Evolutionary conservation across 2,329 filamentous ascomycete genomes (phyloP), one percentile per base, ranked within the genome.

Genomic region (Fusarium pseudograminearum): DNA sequence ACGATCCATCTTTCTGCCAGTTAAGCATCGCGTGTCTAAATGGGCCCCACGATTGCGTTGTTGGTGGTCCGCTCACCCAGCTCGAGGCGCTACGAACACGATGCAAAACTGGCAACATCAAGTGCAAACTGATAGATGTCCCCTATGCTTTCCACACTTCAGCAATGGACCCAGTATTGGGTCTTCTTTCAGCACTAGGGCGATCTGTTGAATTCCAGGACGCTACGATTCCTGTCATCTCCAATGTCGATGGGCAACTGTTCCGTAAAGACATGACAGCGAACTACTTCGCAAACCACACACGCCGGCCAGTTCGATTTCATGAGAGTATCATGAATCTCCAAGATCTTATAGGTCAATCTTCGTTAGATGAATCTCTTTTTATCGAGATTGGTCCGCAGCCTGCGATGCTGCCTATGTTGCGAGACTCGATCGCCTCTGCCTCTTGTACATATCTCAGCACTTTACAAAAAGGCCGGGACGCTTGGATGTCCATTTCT

Each of bases 111-210:
- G 16, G 5, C 1, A 57, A 28, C 28, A 51, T 57, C 22, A 28
- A 18, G 8, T 42, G 30, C 2, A 57, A 57, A 22, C 7, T 52
- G 4, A 31, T 52, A 10, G 22, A 57, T 16, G 55, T 52, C 0
- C 45, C 45, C 4, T 57, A 30, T 5, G 55, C 55, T 9, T 57
- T 57, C 20, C 55, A 57, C 10, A 52, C 55, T 3, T 44, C 55
- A 4, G 38, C 12, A 10, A 36, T 57, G 38, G 36, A 57, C 10
- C 46, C 55, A 11, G 30, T 57, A 6, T 9, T 34, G 3, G 45
- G 34, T 4, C 14, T 12, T 33, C 7, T 57, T 7, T 46, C 18
- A 2, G 38, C 8, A 7, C 10, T 57, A 9, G 44, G 16, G 15
- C 3, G 7, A 5, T 24, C 44, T 6, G n/a, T 56, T n/a, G 26